Evolutionary conservation across 2,329 filamentous ascomycete species (phyloP).

Genomic region (Cercospora sp.): DNA sequence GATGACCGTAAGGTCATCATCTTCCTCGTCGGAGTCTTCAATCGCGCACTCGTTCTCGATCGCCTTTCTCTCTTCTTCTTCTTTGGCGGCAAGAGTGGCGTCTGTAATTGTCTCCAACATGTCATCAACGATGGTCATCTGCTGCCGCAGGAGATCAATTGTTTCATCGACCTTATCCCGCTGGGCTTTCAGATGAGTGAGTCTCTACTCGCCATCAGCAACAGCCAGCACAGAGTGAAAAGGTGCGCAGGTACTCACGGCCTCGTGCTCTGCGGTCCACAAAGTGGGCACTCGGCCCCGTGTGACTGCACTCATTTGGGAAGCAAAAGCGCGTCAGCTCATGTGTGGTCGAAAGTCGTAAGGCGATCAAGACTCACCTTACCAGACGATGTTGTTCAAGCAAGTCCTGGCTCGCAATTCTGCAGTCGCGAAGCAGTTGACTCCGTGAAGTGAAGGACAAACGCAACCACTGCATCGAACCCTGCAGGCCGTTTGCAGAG

Average conservation of each 20-base stretch:
- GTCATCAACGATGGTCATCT: neutral
- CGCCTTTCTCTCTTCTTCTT: neutral
- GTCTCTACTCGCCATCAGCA: neutral
- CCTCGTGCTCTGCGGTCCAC: neutral
- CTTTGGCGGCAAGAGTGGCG: neutral
- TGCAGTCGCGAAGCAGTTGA: neutral
- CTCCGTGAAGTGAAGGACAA: neutral
- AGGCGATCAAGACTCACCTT: neutral
- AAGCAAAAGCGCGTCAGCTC: neutral
- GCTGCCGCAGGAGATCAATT: neutral
- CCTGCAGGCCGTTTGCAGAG: conserved; percentile 4
- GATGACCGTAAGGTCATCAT: neutral
- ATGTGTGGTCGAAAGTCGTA: neutral
- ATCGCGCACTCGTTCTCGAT: neutral
- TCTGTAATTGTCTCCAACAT: neutral
- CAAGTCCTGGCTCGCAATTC: neutral
- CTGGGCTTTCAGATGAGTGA: neutral
- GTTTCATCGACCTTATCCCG: neutral
- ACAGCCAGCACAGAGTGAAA: neutral
- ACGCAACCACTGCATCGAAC: neutral
- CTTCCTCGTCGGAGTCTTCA: neutral
- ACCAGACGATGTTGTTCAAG: neutral
- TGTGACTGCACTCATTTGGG: neutral
- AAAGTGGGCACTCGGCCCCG: neutral
- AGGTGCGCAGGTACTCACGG: neutral